Base-by-base conservation (phyloP, 192 early-diverging fungal genomes). In the Chytriomyces confervae region DNA sequence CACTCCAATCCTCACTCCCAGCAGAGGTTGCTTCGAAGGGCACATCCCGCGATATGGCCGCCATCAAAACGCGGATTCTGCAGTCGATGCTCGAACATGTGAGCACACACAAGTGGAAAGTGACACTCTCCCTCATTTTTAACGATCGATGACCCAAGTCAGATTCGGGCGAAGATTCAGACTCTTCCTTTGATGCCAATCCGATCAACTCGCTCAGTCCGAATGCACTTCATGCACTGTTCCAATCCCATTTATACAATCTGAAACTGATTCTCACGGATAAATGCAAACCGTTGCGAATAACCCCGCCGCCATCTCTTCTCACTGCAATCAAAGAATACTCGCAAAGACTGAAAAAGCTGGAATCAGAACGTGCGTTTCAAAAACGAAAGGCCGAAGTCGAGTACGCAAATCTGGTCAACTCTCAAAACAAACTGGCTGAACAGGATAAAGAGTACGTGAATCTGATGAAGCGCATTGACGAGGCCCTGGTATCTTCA, bases 381-480 rank as follows among this genome's bases (percentile, higher is more conserved):
- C 47, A 65, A 36, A 45, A 43, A 51, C 50, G 77, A 20, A 63
- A 71, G 27, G 53, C 77, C 7, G 77, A 79, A 57, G 77, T 79
- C 24, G 70, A 61, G 24, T 79, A 79, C 65, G 61, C 77, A 8
- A 72, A 43, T 16, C 46, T 79, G 2, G 8, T 78, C 29, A 11
- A 47, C 60, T 27, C n/a, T n/a, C 9, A n/a, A 24, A 60, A 18
- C 44, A 23, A 61, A 11, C 29, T 47, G 18, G 11, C n/a, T 6
- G 29, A 53, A 18, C 1, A 27, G 45, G 62, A 45, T 23, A 24
- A 64, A 13, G 20, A 11, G n/a, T 46, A 20, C 29, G 13, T 13
- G 10, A 68, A 53, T 57, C 72, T 61, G 7, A 11, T 62, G 27
- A 29, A 62, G 18, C 24, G 46, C 16, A 18, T 61, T 27, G 70